A percentile compares a stretch with the other conserved stretches of the same genome.
These are phyloP conservation scores for Phytophthora macrochlamydospora DNA, from an alignment of 352 stramenopile species.

Conservation along the genomic window DNA sequence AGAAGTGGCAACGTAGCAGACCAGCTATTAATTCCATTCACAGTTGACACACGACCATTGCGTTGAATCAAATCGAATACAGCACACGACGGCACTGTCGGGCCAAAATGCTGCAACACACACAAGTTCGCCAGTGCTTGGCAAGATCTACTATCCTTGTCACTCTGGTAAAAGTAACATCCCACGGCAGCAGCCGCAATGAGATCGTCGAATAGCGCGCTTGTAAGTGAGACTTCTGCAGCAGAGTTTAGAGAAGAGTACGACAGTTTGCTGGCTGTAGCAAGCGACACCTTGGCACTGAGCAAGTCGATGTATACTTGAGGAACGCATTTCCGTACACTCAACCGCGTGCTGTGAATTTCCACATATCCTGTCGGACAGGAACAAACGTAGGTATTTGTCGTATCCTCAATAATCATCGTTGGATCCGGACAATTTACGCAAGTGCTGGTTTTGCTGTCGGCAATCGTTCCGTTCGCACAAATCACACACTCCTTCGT, in stretches of 20 bases:
- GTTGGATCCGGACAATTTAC: constrained; percentile 68
- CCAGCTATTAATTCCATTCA: constrained; percentile 65
- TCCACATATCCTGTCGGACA: constrained; percentile 69
- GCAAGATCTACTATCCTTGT: constrained; percentile 74
- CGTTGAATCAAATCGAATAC: constrained; percentile 80
- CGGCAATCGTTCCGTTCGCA: constrained; percentile 40
- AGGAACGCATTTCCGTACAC: constrained; percentile 45
- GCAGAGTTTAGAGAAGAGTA: constrained; percentile 49
- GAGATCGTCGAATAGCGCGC: constrained; percentile 79
- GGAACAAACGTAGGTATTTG: constrained; percentile 41
- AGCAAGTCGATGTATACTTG: constrained; percentile 55
- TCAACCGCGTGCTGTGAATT: constrained; percentile 45
- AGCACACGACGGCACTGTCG: constrained; percentile 62
- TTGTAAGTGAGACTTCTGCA: constrained; percentile 41
- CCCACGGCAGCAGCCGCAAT: constrained; percentile 71
- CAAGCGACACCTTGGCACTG: constrained; percentile 53
- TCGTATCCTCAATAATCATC: constrained; percentile 64
- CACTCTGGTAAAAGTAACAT: constrained; percentile 89
- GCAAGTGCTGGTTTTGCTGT: constrained; percentile 55
- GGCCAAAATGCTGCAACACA: constrained; percentile 91
- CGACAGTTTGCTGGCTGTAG: constrained; percentile 32
- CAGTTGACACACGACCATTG: constrained; percentile 45
- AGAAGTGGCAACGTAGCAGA: constrained; percentile 90
- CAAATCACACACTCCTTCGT: constrained; percentile 73
- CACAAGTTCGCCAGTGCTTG: constrained; percentile 93